A percentile compares a stretch with the other conserved stretches of the same genome.
These are phyloP conservation scores for Flaveria brownii DNA, from an alignment of 129 eudicot genomes.

Conservation along the genomic window DNA sequence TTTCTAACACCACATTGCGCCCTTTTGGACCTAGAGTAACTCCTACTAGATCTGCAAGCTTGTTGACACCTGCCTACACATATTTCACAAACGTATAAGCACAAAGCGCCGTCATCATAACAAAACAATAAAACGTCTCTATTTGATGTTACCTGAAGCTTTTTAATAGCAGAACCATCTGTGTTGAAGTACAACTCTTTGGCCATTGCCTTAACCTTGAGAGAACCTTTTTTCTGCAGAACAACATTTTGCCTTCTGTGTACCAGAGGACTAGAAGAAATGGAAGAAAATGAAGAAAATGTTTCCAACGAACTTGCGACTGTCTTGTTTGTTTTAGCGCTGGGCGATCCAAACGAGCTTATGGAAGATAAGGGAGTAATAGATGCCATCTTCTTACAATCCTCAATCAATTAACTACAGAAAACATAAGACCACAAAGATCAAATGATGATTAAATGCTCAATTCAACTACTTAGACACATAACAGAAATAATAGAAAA, in stretches of 20 bases:
- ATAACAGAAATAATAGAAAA: not conserved
- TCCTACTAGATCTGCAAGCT: slow-evolving; percentile 51
- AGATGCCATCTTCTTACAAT: slow-evolving; percentile 46
- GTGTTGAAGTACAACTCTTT: slow-evolving; percentile 67
- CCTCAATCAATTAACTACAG: slow-evolving; percentile 33
- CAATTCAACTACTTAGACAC: slow-evolving; percentile 13
- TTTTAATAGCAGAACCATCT: slow-evolving; percentile 74
- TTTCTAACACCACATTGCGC: slow-evolving; percentile 61
- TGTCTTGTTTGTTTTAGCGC: slow-evolving; percentile 36
- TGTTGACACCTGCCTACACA: slow-evolving; percentile 44
- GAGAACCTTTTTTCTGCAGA: slow-evolving; percentile 39
- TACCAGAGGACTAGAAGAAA: slow-evolving; percentile 49
- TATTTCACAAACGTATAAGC: slow-evolving; percentile 13
- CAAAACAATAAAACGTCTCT: not conserved
- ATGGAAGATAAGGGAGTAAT: slow-evolving; percentile 48
- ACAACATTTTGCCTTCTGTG: slow-evolving; percentile 42
- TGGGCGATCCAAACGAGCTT: slow-evolving; percentile 40
- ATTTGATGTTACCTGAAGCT: slow-evolving; percentile 53
- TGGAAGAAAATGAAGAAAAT: slow-evolving; percentile 58
- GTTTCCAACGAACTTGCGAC: slow-evolving; percentile 32
- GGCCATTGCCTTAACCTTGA: slow-evolving; percentile 58
- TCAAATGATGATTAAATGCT: not conserved
- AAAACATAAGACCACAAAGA: not conserved
- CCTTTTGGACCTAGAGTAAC: slow-evolving; percentile 66
- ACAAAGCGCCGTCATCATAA: not conserved